Base-by-base conservation (phyloP, 495 filamentous ascomycete species). In the Clavariopsis aquatica region DNA sequence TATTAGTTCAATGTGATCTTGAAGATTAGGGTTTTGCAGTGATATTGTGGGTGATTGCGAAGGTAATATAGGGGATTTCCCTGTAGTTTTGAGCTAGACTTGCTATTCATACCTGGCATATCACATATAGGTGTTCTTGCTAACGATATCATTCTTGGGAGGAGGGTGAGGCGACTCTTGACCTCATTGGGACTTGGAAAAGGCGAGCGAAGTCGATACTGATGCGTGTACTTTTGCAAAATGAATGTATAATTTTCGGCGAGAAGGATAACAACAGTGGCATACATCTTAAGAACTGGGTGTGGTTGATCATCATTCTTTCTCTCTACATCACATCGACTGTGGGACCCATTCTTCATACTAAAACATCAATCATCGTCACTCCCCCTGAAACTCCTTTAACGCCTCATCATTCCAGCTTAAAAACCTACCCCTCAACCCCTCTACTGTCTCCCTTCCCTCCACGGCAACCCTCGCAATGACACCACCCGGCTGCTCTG, bases 401-500 rank as follows among this genome's bases (percentile, higher is more conserved):
- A 60, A 41, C 17, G 7, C 28, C 28, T 38, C 54, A 63, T 68
- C 65, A 51, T 68, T 45, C 65, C 67, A 70, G 47, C 60, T 70
- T 24, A 69, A 36, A 69, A 66, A 80, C 82, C 76, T 78, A 15
- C 94, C 94, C 62, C 82, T 92, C 59, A 96, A 74, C 29, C 86
- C 81, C 27, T 76, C 81, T 9, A 84, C 89, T n/a, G n/a, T n/a
- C n/a, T n/a, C n/a, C 26, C 81, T 79, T 10, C 89, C 68, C 29
- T 82, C 79, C 13, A 89, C 68, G 13, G 82, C 86, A 60, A 97
- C 78, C 71, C 82, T 87, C 27, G 92, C 91, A 76, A 97, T 95
- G 20, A 96, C 90, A 75, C 87, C 78, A 0, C 89, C 92, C 1
- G 93, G 89, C 77, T 93, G 87, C 69, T 95, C 91, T 0, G 93